phyloP scores from a whole-genome alignment of 1,284 basidiomycete species.

The Neolentinus lepideus region DNA sequence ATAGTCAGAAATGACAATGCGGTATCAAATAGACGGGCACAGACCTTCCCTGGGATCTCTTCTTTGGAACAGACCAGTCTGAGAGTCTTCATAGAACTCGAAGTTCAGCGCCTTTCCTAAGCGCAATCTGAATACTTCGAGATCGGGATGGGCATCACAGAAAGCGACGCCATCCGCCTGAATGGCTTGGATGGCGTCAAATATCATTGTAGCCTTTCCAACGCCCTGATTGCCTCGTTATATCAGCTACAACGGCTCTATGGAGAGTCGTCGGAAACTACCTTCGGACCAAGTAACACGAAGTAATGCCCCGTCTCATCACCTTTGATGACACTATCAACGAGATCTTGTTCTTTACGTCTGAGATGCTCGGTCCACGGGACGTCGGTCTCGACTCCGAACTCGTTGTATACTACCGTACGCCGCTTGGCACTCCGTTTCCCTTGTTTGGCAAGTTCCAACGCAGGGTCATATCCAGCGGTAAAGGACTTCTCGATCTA shows the following conservation, averaged over 20 bases:
- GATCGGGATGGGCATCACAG: constrained; percentile 55
- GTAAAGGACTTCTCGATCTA: constrained; percentile 62
- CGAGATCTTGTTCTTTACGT: constrained; percentile 65
- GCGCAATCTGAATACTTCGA: constrained; percentile 72
- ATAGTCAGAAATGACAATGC: not conserved
- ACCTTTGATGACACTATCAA: constrained; percentile 75
- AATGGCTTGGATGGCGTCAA: constrained; percentile 71
- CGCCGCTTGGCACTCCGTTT: constrained; percentile 20
- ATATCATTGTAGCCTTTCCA: constrained; percentile 75
- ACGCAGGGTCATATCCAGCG: constrained; percentile 68
- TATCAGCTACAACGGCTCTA: not conserved
- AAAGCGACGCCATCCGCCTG: constrained; percentile 62
- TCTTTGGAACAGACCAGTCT: constrained; percentile 72
- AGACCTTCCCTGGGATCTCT: constrained; percentile 76
- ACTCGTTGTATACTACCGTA: constrained; percentile 24
- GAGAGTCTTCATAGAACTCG: constrained; percentile 77
- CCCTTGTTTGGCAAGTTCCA: constrained; percentile 57
- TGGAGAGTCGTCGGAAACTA: constrained; percentile 17
- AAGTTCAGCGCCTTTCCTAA: constrained; percentile 77
- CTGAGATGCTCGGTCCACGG: constrained; percentile 56
- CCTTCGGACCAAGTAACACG: constrained; percentile 72
- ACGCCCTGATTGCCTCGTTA: constrained; percentile 32
- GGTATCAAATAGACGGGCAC: not conserved
- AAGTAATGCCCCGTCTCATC: constrained; percentile 68
- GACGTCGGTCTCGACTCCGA: constrained; percentile 29